A percentile compares a stretch with the other conserved stretches of the same genome.
Conservation (phyloP, 2,329 filamentous ascomycete genomes). For the Sclerotinia subarctica region DNA sequence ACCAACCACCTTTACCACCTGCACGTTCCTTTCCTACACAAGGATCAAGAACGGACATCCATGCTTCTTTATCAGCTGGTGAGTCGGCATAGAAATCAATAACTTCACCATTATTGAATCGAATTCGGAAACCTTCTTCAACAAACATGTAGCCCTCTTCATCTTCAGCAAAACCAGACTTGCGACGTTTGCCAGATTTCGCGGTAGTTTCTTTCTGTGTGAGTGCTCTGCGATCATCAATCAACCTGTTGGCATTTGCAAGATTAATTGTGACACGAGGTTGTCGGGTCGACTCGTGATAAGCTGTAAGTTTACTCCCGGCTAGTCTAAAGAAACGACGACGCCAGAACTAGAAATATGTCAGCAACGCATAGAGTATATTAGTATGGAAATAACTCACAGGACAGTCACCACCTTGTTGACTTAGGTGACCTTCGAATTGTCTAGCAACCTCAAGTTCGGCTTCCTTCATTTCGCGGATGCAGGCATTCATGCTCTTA, state of each 20-base stretch:
- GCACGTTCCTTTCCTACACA: slow-evolving; percentile 49
- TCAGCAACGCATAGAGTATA: slow-evolving; percentile 40
- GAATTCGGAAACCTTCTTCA: slow-evolving; percentile 97
- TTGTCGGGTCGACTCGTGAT: slow-evolving; percentile 91
- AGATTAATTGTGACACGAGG: slow-evolving; percentile 96
- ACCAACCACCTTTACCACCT: slow-evolving; percentile 61
- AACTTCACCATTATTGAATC: slow-evolving; percentile 95
- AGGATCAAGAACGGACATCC: slow-evolving; percentile 87
- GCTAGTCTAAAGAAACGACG: slow-evolving; percentile 94
- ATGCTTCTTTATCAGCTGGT: slow-evolving; percentile 81
- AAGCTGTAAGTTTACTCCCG: slow-evolving; percentile 88
- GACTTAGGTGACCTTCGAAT: slow-evolving; percentile 87
- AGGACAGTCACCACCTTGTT: slow-evolving; percentile 96
- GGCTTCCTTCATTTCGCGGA: slow-evolving; percentile 87
- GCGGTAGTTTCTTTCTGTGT: slow-evolving; percentile 79
- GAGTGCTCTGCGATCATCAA: slow-evolving; percentile 83
- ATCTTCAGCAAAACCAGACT: slow-evolving; percentile 95
- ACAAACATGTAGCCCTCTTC: slow-evolving; percentile 99
- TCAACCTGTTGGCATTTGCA: slow-evolving; percentile 85
- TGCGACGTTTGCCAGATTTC: slow-evolving; percentile 74
- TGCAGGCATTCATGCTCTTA: slow-evolving; percentile 97
- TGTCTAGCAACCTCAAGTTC: slow-evolving; percentile 74
- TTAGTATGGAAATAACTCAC: slow-evolving; percentile 56
- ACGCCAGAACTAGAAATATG: slow-evolving; percentile 76
- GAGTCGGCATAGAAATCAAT: slow-evolving; percentile 85